Evolutionary conservation across 106 monocot genomes (phyloP), one percentile per base, ranked within the genome.

Genomic region (Dioscorea dumetorum): DNA sequence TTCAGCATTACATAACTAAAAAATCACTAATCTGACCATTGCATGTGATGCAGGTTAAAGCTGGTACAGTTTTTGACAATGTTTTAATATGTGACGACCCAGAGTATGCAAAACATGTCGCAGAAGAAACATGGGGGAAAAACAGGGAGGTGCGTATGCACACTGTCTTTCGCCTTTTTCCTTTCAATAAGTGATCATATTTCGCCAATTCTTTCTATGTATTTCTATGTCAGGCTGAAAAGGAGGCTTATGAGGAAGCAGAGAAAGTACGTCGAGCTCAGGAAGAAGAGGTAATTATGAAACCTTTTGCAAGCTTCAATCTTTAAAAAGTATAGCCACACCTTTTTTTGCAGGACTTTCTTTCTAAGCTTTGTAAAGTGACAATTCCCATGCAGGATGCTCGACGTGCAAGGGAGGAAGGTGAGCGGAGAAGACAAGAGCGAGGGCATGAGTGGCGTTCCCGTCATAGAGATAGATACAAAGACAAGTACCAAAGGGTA

Each of bases 171-270:
- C 28, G 28, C 28, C 28, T 28, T 28, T 28, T 28, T 28, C 28
- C 28, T 28, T 28, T 3, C 28, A 28, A 28, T 28, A 28, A 28
- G 28, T 28, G 17, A 51, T 17, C 17, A 17, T 17, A 28, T 28
- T 28, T 28, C 28, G 28, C 3, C 51, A 12, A 13, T 12, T 13
- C 17, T 51, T 13, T 17, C 17, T 17, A 2, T 17, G 12, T 51
- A 17, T 4, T 0, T 2, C 17, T 13, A 60, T 76, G 68, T 73
- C 80, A 97, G 95, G 78, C 71, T 66, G 95, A 97, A 79, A 97
- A 97, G 73, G 95, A 97, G 76, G 91, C 95, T 33, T 97, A 91
- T 73, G 95, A 97, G 72, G 95, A 91, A 84, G 95, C 95, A 79
- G 95, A 97, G 68, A 97, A 97, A 83, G 78, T 84, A 35, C 86